Conservation (phyloP, 352 stramenopile species). For the Lagenidium sp. region DNA sequence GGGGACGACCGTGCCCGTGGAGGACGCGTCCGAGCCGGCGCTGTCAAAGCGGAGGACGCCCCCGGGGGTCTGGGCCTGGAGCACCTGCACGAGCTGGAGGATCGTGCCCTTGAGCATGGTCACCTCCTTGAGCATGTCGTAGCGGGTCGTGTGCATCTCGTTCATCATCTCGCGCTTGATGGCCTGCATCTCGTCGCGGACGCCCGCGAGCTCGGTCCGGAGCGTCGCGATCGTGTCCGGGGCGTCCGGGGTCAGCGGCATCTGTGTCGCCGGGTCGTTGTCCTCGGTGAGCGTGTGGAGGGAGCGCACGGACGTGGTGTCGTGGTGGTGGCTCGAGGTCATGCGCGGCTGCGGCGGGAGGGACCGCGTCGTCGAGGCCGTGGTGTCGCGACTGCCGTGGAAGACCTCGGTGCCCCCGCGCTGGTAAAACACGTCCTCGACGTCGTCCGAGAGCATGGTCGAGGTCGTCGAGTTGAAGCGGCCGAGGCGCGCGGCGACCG, state of each 20-base stretch:
- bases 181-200: conserved; percentile 55
- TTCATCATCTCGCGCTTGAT: conserved; percentile 80
- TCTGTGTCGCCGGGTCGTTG: background rate
- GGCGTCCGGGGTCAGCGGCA: background rate
- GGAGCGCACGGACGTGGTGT: no score
- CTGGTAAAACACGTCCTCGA: conserved; percentile 58
- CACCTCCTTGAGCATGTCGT: conserved; percentile 82
- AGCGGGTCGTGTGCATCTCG: conserved; percentile 71
- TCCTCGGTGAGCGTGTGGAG: conserved; percentile 55
- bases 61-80: no score
- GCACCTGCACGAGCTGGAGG: conserved; percentile 34
- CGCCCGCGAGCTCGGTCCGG: conserved; percentile 37
- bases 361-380: conserved; percentile 9
- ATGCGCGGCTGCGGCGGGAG: no score
- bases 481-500: no score
- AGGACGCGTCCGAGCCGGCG: no score
- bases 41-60: no score
- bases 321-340: conserved; percentile 36
- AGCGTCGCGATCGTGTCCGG: conserved; percentile 7
- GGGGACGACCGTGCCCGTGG: conserved; percentile 12
- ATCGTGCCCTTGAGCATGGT: conserved; percentile 74
- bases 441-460: conserved; percentile 47
- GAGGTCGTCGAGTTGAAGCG: conserved; percentile 15
- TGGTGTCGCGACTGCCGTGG: conserved; percentile 7
- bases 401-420: conserved; percentile 12